Base-by-base conservation (phyloP, 495 filamentous ascomycete genomes). In the Corynascus novoguineensis region DNA sequence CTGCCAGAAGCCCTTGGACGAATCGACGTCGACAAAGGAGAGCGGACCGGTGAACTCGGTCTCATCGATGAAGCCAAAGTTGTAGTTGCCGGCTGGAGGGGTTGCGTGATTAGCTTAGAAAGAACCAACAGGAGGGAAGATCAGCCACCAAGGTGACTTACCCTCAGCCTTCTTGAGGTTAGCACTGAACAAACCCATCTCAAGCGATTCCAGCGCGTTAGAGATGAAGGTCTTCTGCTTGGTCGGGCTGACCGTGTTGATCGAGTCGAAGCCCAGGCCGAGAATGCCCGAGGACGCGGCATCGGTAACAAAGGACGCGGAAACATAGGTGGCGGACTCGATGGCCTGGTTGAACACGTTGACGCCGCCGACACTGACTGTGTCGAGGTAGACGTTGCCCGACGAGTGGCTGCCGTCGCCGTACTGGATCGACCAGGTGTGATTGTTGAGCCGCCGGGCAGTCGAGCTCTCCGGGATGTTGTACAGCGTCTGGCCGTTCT, bases 321-420 rank as follows among this genome's bases (percentile, higher is more conserved):
- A 89, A 64, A 95, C 82, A 7, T 69, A 67, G 9, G 73, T 73
- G 24, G 89, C 89, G 25, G 85, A 80, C 69, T 90, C 88, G 44
- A 95, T 81, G 48, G 86, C 88, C 71, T 92, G 88, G 19, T 70
- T 70, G 9, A 71, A 71, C 11, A 87, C 86, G 15, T 78, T 83
- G 53, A 90, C 76, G 40, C 79, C 80, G 34, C 88, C 89, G 42
- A 92, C 78, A n/a, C 73, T 82, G 48, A 95, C 89, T n/a, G 74
- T 83, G 68, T 92, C 89, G 46, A 77, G 71, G 74, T 86, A 90
- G 44, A 95, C 87, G 50, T 81, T 78, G 45, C 89, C 89, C 53
- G 72, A 73, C 34, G 87, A 87, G 57, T 72, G 75, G 65, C 83
- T 87, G 29, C 81, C 81, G 63, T 95, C 89, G 50, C 87, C 88